Conservation (phyloP, 345 rosid species). For the Excoecaria cochinchinensis region DNA sequence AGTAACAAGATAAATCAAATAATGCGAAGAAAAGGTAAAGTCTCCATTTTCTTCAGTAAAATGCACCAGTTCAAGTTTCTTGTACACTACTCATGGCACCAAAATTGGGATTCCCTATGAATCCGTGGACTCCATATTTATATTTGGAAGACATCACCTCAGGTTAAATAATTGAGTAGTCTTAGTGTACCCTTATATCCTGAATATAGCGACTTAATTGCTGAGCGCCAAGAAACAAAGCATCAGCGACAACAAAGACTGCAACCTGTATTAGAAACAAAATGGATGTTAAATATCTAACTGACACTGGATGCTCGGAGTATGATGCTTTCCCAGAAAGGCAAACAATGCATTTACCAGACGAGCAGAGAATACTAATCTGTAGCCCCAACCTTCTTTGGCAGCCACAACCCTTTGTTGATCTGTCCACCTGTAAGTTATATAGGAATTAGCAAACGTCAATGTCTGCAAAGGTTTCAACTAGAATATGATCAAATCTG, state of each 20-base stretch:
- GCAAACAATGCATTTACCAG: constrained; percentile 45
- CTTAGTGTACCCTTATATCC: constrained; percentile 64
- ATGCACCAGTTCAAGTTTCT: too few relatives aligned
- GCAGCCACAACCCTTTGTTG: constrained; percentile 91
- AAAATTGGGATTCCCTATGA: constrained; percentile 11
- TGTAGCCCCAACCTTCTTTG: constrained; percentile 89
- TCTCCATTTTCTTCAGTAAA: too few relatives aligned
- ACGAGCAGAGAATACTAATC: constrained; percentile 68
- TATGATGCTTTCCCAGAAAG: neutral
- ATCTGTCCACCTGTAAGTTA: constrained; percentile 77
- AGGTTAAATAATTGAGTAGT: constrained; percentile 10
- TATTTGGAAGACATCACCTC: neutral
- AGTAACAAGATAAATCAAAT: too few relatives aligned
- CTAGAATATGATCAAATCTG: neutral
- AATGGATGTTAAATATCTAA: constrained; percentile 5
- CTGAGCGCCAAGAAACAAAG: constrained; percentile 72
- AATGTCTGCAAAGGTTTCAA: neutral
- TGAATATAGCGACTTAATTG: constrained; percentile 68
- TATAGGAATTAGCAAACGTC: constrained; percentile 3
- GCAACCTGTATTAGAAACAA: constrained; percentile 50
- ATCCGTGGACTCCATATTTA: constrained; percentile 9
- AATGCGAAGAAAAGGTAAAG: too few relatives aligned
- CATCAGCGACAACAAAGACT: constrained; percentile 68
- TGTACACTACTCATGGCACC: constrained; percentile 7
- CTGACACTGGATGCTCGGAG: neutral